phyloP scores from a whole-genome alignment of 768 basidiomycete species.

The Cyclocybe cylindracea region DNA sequence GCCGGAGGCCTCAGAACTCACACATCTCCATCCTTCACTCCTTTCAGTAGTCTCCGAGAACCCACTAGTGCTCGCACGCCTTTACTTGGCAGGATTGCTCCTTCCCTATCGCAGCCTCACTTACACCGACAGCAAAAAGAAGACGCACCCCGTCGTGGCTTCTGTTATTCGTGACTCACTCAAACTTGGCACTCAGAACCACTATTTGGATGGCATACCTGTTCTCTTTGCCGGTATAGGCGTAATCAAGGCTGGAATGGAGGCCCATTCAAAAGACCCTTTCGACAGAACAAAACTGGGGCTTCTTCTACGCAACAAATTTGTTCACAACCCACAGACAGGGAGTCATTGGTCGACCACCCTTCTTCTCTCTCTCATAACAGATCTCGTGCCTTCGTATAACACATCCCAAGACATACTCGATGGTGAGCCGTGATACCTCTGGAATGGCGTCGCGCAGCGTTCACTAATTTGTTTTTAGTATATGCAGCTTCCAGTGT shows the following conservation, averaged over 20 bases:
- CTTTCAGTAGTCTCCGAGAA: slow-evolving; percentile 39
- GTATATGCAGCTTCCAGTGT: slow-evolving; percentile 46
- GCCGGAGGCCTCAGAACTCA: slow-evolving; percentile 30
- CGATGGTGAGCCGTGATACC: slow-evolving; percentile 38
- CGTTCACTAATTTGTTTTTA: slow-evolving; percentile 21
- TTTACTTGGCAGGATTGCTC: slow-evolving; percentile 82
- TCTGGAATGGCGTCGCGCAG: not conserved
- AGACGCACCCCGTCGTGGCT: slow-evolving; percentile 56
- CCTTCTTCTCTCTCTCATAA: slow-evolving; percentile 72
- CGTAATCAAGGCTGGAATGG: slow-evolving; percentile 23
- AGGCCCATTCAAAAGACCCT: not conserved
- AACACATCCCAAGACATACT: slow-evolving; percentile 38
- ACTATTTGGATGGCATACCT: slow-evolving; percentile 77
- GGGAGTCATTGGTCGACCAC: slow-evolving; percentile 74
- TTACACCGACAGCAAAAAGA: slow-evolving; percentile 68
- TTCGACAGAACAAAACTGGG: slow-evolving; percentile 42
- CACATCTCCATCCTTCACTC: slow-evolving; percentile 48
- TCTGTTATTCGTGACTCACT: slow-evolving; percentile 80
- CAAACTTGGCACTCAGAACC: slow-evolving; percentile 78
- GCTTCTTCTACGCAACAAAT: slow-evolving; percentile 63
- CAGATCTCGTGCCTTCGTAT: slow-evolving; percentile 65
- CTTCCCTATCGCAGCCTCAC: slow-evolving; percentile 66
- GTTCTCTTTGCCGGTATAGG: slow-evolving; percentile 58
- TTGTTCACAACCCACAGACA: slow-evolving; percentile 60
- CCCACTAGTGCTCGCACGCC: slow-evolving; percentile 46